Percentiles rank a stretch among this genome's conserved stretches.
These are phyloP conservation scores for Strobilomyces confusus DNA, from an alignment of 768 basidiomycete genomes.

Conservation along the genomic window DNA sequence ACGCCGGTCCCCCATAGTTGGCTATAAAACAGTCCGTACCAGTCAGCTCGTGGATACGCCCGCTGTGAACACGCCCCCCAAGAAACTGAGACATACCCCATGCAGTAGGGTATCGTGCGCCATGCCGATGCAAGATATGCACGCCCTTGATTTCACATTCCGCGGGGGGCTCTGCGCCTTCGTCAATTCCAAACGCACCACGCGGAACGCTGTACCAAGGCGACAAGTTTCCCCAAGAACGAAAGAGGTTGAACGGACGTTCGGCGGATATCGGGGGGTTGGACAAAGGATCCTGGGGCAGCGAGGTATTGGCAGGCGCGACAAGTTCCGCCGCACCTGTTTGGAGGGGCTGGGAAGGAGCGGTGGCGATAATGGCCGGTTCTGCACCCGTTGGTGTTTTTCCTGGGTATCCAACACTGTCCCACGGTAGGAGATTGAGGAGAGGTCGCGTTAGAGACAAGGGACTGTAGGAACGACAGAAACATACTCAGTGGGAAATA, in stretches of 20 bases:
- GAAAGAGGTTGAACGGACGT: conserved; percentile 60
- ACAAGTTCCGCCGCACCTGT: conserved; percentile 65
- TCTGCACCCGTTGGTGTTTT: conserved; percentile 79
- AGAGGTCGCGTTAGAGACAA: neutral
- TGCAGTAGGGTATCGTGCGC: conserved; percentile 69
- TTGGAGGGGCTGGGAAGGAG: conserved; percentile 75
- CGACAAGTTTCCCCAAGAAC: conserved; percentile 79
- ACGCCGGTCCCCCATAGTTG: conserved; percentile 58
- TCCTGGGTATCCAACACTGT: conserved; percentile 67
- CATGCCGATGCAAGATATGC: conserved; percentile 80
- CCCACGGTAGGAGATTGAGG: neutral
- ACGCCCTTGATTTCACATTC: conserved; percentile 69
- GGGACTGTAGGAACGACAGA: no score
- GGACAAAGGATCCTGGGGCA: conserved; percentile 20
- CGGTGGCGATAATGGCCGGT: conserved; percentile 66
- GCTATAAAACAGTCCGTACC: conserved; percentile 31
- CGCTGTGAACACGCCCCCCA: neutral
- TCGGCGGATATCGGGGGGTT: conserved; percentile 12
- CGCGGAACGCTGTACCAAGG: conserved; percentile 79
- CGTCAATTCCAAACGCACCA: conserved; percentile 68
- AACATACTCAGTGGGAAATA: conserved; percentile 61
- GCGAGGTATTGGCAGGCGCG: conserved; percentile 34
- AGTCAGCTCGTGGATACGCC: neutral
- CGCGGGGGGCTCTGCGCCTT: conserved; percentile 64
- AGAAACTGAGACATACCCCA: conserved; percentile 43